Percentiles rank a stretch among this genome's conserved stretches.
These are phyloP conservation scores for Astrothelium subdiscretum DNA, from an alignment of 495 filamentous ascomycete genomes.

Conservation along the genomic window DNA sequence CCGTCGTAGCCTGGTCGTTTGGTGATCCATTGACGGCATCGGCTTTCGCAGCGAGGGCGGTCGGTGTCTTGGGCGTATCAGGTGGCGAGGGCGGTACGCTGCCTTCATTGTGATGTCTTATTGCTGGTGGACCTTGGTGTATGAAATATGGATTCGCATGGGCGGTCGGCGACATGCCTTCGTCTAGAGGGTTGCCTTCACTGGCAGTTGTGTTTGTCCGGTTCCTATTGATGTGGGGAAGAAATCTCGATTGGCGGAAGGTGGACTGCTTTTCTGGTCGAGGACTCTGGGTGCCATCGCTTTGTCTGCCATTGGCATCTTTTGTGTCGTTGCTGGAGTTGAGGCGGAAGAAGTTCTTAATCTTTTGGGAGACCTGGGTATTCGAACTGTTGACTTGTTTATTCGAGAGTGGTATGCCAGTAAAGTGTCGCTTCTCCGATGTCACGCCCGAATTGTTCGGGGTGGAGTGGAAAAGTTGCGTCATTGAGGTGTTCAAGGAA, in stretches of 20 bases:
- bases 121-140: conserved; percentile 84
- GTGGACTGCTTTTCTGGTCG: conserved; percentile 50
- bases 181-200: conserved; percentile 83
- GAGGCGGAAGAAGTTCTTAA: conserved; percentile 98
- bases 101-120: conserved; percentile 89
- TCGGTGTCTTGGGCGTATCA: conserved; percentile 57
- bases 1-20: conserved; percentile 60
- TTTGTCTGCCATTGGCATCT: conserved; percentile 33
- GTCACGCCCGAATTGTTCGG: conserved; percentile 15
- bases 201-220: conserved; percentile 83
- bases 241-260: conserved; percentile 74
- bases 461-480: conserved; percentile 27
- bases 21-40: conserved; percentile 53
- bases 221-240: conserved; percentile 64
- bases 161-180: conserved; percentile 80
- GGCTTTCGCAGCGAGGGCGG: conserved; percentile 43
- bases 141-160: conserved; percentile 95
- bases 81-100: conserved; percentile 95
- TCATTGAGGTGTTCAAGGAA: conserved; percentile 15
- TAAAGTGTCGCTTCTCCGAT: conserved; percentile 25
- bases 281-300: conserved; percentile 32
- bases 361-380: conserved; percentile 68
- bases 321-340: conserved; percentile 47
- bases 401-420: conserved; percentile 25
- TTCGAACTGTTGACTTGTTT: conserved; percentile 28